phyloP scores from a whole-genome alignment of 257 asterid species.

The Forsythia viridissima region DNA sequence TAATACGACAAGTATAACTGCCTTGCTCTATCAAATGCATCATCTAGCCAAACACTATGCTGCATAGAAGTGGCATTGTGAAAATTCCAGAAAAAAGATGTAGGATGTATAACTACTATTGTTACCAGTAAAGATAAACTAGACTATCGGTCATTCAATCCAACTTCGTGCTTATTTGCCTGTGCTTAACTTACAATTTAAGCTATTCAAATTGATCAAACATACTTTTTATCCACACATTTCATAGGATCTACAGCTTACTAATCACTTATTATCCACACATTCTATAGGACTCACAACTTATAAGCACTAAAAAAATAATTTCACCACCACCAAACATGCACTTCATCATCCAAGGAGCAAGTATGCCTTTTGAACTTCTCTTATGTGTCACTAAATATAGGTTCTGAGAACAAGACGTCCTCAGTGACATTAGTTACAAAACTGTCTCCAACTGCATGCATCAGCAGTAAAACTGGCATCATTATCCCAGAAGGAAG shows the following conservation, averaged over 20 bases:
- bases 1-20: conserved; percentile 91
- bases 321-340: too few species aligned
- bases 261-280: too few species aligned
- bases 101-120: conserved; percentile 1
- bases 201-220: too few species aligned
- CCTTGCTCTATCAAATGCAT: conserved; percentile 97
- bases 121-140: conserved; percentile 13
- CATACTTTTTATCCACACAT: too few species aligned
- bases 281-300: too few species aligned
- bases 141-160: conserved; percentile 10
- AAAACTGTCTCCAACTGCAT: conserved; percentile 1
- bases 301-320: too few species aligned
- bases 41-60: conserved; percentile 99
- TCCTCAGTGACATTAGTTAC: neutral
- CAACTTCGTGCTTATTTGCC: neutral
- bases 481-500: neutral
- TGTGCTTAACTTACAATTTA: too few species aligned
- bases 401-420: neutral
- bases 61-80: conserved; percentile 43
- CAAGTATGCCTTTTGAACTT: neutral
- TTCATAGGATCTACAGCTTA: too few species aligned
- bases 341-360: conserved; percentile 6
- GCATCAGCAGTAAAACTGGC: neutral
- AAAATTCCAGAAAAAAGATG: conserved; percentile 21
- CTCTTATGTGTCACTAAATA: neutral